These are phyloP conservation scores for Scopulariopsis brevicaulis DNA, from an alignment of 2,329 filamentous ascomycete species.

Conservation along the genomic window DNA sequence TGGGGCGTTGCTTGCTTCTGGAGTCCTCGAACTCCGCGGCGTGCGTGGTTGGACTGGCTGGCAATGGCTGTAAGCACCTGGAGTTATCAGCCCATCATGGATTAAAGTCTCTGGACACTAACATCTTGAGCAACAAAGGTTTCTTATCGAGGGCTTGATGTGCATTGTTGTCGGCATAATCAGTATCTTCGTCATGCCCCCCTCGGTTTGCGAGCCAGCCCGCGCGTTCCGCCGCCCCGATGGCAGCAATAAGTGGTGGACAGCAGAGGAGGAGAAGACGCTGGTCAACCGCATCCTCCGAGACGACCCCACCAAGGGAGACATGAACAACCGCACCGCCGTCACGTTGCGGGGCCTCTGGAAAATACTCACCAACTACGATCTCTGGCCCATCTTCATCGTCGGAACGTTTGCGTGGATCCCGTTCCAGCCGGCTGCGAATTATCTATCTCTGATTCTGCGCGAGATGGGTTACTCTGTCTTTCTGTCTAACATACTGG, in stretches of 20 bases:
- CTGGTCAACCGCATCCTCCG: conserved; percentile 44
- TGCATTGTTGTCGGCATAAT: conserved; percentile 36
- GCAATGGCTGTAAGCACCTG: conserved; percentile 35
- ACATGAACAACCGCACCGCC: conserved; percentile 46
- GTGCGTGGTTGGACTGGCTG: conserved; percentile 36
- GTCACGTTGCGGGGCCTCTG: conserved; percentile 35
- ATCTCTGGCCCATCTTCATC: conserved; percentile 43
- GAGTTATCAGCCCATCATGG: neutral
- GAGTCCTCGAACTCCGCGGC: conserved; percentile 36
- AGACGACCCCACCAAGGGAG: conserved; percentile 44
- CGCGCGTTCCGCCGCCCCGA: conserved; percentile 32
- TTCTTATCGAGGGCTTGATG: conserved; percentile 33
- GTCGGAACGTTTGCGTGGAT: conserved; percentile 30
- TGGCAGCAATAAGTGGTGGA: conserved; percentile 33
- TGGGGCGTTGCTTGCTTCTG: conserved; percentile 25
- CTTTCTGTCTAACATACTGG: conserved; percentile 44
- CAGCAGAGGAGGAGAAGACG: conserved; percentile 43
- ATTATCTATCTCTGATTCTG: conserved; percentile 38
- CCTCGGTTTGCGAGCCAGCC: conserved; percentile 37
- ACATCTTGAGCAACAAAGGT: neutral
- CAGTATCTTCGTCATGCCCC: conserved; percentile 43
- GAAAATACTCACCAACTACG: conserved; percentile 37
- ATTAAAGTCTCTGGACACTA: neutral
- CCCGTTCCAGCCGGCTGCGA: neutral
- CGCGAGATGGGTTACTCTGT: conserved; percentile 35